Conservation (phyloP, 2,329 filamentous ascomycete species). For the Magnaporthiopsis incrustans region DNA sequence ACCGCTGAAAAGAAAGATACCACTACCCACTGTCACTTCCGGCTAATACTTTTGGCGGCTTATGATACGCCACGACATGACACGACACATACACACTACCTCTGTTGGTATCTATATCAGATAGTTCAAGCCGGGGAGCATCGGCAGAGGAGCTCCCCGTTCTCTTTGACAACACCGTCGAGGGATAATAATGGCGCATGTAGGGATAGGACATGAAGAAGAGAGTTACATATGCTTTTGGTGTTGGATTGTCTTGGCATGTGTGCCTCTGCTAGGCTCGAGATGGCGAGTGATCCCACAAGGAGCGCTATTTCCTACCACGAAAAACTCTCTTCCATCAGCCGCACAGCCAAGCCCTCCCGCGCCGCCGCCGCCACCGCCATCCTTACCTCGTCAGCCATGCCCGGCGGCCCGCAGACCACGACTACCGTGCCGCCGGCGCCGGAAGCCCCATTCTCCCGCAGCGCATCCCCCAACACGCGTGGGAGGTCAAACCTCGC, state of each 20-base stretch:
- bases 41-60: neutral
- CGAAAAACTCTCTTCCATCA: neutral
- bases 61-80: neutral
- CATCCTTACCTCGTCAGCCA: slow-evolving; percentile 31
- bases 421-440: slow-evolving; percentile 26
- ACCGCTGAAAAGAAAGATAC: neutral
- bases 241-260: no score
- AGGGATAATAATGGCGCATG: neutral
- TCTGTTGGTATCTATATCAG: neutral
- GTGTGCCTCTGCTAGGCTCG: no score
- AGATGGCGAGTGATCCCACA: no score
- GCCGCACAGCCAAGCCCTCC: neutral
- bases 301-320: neutral
- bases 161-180: neutral
- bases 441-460: slow-evolving; percentile 16
- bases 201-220: neutral
- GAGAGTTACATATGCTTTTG: neutral
- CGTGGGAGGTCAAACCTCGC: slow-evolving; percentile 23
- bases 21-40: neutral
- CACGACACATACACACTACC: neutral
- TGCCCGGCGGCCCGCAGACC: slow-evolving; percentile 30
- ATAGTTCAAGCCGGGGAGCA: neutral
- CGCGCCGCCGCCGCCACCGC: slow-evolving; percentile 15
- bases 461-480: slow-evolving; percentile 23
- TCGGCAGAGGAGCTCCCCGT: neutral